Evolutionary conservation across 495 filamentous ascomycete species (phyloP), one percentile per base, ranked within the genome.

Genomic region (Aspergillus asperescens): DNA sequence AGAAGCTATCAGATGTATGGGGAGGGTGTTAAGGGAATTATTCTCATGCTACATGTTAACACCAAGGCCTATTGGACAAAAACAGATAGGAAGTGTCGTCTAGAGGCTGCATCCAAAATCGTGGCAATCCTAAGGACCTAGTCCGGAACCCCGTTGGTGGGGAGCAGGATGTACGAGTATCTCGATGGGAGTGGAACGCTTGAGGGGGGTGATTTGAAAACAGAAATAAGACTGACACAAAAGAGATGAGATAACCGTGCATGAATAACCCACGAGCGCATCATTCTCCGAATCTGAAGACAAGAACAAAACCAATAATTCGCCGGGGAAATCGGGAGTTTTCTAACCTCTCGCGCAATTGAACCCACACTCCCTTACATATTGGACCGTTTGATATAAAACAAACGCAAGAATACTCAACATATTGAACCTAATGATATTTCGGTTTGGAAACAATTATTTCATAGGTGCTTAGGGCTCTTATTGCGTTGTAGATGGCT

Each of bases 401-500:
- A 39, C 10, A 46, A 48, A 51, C 18, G 32, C 42, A 49, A 29
- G 50, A 50, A 46, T 35, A n/a, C n/a, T n/a, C n/a, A 42, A 39
- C 44, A 49, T 9, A 39, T 16, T 37, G 31, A 53, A 47, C 29
- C 48, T 47, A 53, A 23, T 31, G 32, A 42, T 25, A 39, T 27
- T 37, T 37, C 24, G 40, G 24, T 51, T 29, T 39, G 16, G n/a
- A n/a, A 41, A 39, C 25, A 38, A 27, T 4, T 16, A 10, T 35
- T 16, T 3, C 24, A 19, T 13, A 9, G 13, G 13, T 23, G 3
- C 9, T 7, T 22, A 19, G 8, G 7, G 20, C 4, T 12, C 34
- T 29, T 35, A 49, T 48, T 48, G 52, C 19, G 57, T 52, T 32
- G 55, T 35, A 35, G 48, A 60, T 57, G 58, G 67, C 37, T 37